Percentiles rank a stretch among this genome's conserved stretches.
These are phyloP conservation scores for Butyriboletus appendiculatus DNA, from an alignment of 1,284 basidiomycete species.

Conservation along the genomic window DNA sequence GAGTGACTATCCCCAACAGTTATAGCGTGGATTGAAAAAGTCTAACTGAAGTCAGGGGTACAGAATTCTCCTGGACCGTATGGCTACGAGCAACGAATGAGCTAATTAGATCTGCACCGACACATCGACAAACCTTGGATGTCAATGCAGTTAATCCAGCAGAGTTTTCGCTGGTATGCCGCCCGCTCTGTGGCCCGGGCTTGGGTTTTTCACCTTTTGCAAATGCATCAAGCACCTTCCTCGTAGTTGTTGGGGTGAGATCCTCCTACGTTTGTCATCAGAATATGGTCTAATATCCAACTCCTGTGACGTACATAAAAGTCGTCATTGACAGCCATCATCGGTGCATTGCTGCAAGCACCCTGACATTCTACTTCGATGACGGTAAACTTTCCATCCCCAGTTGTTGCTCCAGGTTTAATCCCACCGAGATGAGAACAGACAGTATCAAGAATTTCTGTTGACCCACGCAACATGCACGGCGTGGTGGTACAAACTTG, in stretches of 20 bases:
- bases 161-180: constrained; percentile 88
- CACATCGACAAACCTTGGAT: constrained; percentile 60
- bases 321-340: constrained; percentile 96
- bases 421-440: constrained; percentile 83
- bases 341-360: constrained; percentile 98
- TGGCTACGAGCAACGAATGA: constrained; percentile 56
- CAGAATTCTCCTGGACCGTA: constrained; percentile 94
- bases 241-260: constrained; percentile 89
- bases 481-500: constrained; percentile 99
- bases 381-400: constrained; percentile 96
- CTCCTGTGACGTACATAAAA: constrained; percentile 73
- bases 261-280: constrained; percentile 71
- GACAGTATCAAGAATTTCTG: constrained; percentile 86
- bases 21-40: constrained; percentile 1
- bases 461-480: constrained; percentile 95
- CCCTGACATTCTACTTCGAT: constrained; percentile 99
- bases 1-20: background rate
- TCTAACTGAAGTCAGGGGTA: constrained; percentile 82
- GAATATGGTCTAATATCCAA: background rate
- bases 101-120: constrained; percentile 1
- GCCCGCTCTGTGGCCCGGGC: constrained; percentile 88
- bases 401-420: constrained; percentile 88
- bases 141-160: constrained; percentile 86
- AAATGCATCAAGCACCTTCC: constrained; percentile 87
- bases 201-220: constrained; percentile 86